Evolutionary conservation across 2,329 filamentous ascomycete genomes (phyloP).

Genomic region (Fusarium longipes): DNA sequence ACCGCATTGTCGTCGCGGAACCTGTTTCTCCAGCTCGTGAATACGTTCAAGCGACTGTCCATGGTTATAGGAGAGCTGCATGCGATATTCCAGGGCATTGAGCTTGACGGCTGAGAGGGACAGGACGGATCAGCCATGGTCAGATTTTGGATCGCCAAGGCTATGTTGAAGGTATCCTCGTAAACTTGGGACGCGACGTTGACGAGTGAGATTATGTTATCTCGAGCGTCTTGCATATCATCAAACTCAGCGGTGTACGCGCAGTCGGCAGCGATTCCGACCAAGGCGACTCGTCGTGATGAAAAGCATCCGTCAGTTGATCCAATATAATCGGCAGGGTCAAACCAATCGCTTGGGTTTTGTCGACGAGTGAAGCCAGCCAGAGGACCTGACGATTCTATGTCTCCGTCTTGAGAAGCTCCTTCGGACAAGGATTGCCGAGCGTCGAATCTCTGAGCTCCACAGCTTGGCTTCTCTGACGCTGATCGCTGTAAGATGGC

Average conservation of each 20-base stretch:
- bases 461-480: constrained; percentile 3
- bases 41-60: constrained; percentile 78
- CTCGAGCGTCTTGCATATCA: constrained; percentile 67
- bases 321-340: constrained; percentile 65
- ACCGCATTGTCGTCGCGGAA: constrained; percentile 79
- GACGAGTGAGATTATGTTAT: constrained; percentile 81
- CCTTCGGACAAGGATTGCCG: neutral
- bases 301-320: constrained; percentile 80
- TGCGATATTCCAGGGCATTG: constrained; percentile 80
- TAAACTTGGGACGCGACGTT: constrained; percentile 87
- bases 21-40: constrained; percentile 82
- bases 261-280: constrained; percentile 94
- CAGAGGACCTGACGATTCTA: rapidly evolving
- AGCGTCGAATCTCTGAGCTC: neutral
- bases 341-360: neutral
- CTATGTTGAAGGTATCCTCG: constrained; percentile 88
- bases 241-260: constrained; percentile 79
- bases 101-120: constrained; percentile 62
- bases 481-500: neutral
- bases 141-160: constrained; percentile 82
- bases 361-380: neutral
- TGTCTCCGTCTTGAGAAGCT: neutral
- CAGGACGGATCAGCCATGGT: constrained; percentile 77
- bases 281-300: constrained; percentile 82
- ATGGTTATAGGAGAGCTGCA: constrained; percentile 73